A percentile compares a stretch with the other conserved stretches of the same genome.
These are phyloP conservation scores for Obba rivulosa DNA, from an alignment of 768 basidiomycete genomes.

Conservation along the genomic window DNA sequence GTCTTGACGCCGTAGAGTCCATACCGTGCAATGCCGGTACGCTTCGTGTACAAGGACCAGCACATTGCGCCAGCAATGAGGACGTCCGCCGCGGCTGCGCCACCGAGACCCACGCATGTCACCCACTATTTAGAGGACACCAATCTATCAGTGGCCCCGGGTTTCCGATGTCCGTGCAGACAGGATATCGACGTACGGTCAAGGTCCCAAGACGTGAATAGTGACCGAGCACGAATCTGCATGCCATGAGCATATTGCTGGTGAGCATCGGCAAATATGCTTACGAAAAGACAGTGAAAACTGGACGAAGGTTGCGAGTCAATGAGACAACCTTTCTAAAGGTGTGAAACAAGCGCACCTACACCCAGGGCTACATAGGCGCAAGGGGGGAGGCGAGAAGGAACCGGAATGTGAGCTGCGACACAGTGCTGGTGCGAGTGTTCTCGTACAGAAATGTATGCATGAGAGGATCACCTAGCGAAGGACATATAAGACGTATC, in stretches of 20 bases:
- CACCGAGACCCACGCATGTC: conserved; percentile 38
- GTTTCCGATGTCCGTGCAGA: too few relatives aligned
- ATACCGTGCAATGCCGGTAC: conserved; percentile 41
- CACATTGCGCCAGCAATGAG: conserved; percentile 44
- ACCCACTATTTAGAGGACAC: conserved; percentile 35
- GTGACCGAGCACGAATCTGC: conserved; percentile 24
- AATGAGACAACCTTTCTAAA: too few relatives aligned
- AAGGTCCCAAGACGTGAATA: conserved; percentile 29
- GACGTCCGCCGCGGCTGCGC: conserved; percentile 44
- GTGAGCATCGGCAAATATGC: conserved; percentile 7
- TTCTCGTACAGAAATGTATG: conserved; percentile 37
- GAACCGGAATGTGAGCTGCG: background rate
- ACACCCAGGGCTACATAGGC: conserved; percentile 14
- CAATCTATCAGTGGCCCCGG: conserved; percentile 25
- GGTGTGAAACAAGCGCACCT: conserved; percentile 12
- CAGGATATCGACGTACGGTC: conserved; percentile 23
- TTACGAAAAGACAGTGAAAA: conserved; percentile 43
- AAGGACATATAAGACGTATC: background rate
- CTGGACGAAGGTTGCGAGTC: conserved; percentile 19
- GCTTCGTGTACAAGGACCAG: conserved; percentile 41
- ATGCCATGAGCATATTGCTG: conserved; percentile 4
- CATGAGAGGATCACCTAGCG: conserved; percentile 33
- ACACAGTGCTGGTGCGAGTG: background rate
- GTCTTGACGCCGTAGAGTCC: conserved; percentile 4
- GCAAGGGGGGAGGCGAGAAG: too few relatives aligned